Conservation (phyloP, 2,329 filamentous ascomycete species). For the Ceratocystiopsis sp. region DNA sequence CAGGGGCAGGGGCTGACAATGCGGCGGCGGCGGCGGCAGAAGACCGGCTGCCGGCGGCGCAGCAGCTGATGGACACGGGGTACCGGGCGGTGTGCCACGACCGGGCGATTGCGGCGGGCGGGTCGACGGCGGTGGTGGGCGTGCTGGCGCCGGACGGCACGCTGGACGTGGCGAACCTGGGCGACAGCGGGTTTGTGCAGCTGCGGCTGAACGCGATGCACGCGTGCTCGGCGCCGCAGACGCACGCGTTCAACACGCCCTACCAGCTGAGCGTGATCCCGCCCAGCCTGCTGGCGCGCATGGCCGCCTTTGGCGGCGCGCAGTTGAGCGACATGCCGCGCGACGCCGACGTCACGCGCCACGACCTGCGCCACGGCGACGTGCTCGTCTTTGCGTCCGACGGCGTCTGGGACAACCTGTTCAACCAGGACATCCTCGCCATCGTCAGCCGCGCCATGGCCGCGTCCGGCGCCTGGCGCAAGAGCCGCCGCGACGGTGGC, state of each 20-base stretch:
- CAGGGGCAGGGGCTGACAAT: constrained; percentile 25
- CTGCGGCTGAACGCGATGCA: constrained; percentile 74
- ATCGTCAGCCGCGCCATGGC: constrained; percentile 67
- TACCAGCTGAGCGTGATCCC: constrained; percentile 88
- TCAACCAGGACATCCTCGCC: constrained; percentile 72
- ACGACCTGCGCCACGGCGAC: constrained; percentile 72
- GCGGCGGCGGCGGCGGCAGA: constrained; percentile 9
- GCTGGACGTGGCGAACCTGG: constrained; percentile 81
- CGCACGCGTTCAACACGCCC: constrained; percentile 93
- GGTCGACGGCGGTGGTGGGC: constrained; percentile 83
- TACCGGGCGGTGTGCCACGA: constrained; percentile 72
- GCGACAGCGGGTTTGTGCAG: constrained; percentile 86
- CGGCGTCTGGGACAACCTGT: constrained; percentile 91
- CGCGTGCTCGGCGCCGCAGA: constrained; percentile 69
- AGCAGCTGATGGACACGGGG: constrained; percentile 60
- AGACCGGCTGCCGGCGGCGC: constrained; percentile 35
- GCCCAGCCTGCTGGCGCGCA: constrained; percentile 58
- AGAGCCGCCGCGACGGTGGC: constrained; percentile 32
- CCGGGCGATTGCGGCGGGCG: constrained; percentile 57
- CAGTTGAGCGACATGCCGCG: constrained; percentile 69
- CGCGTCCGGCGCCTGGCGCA: constrained; percentile 55
- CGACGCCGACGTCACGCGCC: constrained; percentile 65
- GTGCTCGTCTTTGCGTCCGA: constrained; percentile 89
- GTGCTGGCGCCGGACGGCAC: constrained; percentile 55
- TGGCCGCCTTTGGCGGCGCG: constrained; percentile 66